phyloP scores from a whole-genome alignment of 768 basidiomycete species.

The Leccinellum luteum region DNA sequence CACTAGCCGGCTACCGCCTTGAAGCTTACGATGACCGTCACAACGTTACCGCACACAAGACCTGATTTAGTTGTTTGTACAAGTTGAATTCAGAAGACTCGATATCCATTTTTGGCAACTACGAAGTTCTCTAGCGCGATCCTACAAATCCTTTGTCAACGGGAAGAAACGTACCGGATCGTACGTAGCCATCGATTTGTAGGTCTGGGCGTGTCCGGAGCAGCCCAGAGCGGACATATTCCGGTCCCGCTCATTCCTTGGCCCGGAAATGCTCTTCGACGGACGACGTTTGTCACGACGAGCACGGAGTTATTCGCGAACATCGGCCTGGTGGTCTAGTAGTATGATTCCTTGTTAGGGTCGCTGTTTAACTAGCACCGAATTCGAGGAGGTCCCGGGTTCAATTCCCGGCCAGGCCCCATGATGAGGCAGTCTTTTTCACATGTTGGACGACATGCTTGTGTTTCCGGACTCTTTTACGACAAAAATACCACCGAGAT shows the following conservation, averaged over 20 bases:
- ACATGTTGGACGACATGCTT: not conserved
- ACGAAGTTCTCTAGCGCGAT: not conserved
- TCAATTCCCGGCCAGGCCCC: slow-evolving; percentile 82
- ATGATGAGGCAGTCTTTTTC: not conserved
- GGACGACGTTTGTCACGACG: not conserved
- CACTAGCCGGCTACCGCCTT: slow-evolving; percentile 1
- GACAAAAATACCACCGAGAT: slow-evolving; percentile 32
- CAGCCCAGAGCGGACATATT: not conserved
- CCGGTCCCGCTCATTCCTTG: not conserved
- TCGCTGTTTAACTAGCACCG: not conserved
- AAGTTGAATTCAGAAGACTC: slow-evolving; percentile 26
- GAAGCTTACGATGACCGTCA: slow-evolving; percentile 10
- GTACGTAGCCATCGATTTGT: not conserved
- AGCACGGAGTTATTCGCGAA: not conserved
- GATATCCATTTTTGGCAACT: slow-evolving; percentile 11
- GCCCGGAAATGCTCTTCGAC: not conserved
- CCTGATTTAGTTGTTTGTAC: slow-evolving; percentile 27
- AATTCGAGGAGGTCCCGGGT: slow-evolving; percentile 77
- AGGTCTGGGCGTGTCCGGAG: not conserved
- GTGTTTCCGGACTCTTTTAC: slow-evolving; percentile 10
- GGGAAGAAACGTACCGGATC: not conserved
- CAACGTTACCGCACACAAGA: slow-evolving; percentile 1
- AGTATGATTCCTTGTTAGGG: slow-evolving; percentile 68
- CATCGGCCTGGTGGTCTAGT: slow-evolving; percentile 57
- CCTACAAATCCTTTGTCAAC: not conserved